These are phyloP conservation scores for Phaseolus lunatus DNA, from an alignment of 306 rosid species.

Conservation along the genomic window DNA sequence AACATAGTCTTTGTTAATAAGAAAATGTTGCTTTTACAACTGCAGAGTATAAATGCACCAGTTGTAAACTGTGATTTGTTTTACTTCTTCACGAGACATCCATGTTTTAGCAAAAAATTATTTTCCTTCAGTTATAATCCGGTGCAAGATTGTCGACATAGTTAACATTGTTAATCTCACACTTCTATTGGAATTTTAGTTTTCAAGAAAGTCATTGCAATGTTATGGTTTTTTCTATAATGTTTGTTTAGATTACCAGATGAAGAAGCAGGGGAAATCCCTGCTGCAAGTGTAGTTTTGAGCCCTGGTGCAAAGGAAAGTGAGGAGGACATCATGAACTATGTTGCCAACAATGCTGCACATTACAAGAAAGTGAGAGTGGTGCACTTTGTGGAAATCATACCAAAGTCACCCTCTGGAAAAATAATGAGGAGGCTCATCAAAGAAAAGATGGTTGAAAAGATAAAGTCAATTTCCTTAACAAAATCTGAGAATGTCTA, in stretches of 20 bases:
- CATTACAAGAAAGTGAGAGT: constrained; percentile 81
- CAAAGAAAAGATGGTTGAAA: constrained; percentile 62
- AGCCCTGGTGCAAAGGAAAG: constrained; percentile 61
- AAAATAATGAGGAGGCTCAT: constrained; percentile 89
- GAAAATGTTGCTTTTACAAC: too few species aligned
- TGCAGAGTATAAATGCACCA: too few species aligned
- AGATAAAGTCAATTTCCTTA: constrained; percentile 49
- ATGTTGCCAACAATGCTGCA: constrained; percentile 81
- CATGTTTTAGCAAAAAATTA: too few species aligned
- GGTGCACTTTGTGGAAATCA: constrained; percentile 76
- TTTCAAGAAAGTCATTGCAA: neutral
- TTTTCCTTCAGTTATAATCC: too few species aligned
- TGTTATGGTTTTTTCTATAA: neutral
- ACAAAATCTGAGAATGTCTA: constrained; percentile 20
- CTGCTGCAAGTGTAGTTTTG: constrained; percentile 84
- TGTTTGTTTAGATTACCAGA: constrained; percentile 70
- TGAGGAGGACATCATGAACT: constrained; percentile 74
- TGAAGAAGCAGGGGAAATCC: constrained; percentile 93
- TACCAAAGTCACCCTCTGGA: constrained; percentile 94
- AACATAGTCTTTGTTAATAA: neutral
- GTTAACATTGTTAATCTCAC: neutral
- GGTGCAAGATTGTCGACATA: too few species aligned
- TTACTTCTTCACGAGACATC: too few species aligned
- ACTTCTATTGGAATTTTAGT: neutral
- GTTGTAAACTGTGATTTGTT: too few species aligned